Evolutionary conservation across 441 rosid genomes (phyloP), one percentile per base, ranked within the genome.

Genomic region (Syzygium malaccense): DNA sequence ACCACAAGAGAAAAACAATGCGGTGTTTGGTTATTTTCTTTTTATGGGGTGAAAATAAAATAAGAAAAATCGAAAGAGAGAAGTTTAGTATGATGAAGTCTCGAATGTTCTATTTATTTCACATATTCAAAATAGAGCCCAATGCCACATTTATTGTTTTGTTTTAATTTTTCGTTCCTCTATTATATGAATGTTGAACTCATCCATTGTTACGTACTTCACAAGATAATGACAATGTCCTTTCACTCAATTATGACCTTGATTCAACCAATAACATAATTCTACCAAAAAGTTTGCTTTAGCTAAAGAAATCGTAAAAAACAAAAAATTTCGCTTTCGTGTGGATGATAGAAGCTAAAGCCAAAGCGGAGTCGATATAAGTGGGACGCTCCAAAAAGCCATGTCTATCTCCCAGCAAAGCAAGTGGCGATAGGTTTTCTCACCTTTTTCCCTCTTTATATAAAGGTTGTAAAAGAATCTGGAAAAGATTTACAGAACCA

Each of bases 101-200:
- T 60, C 17, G 0, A 60, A 60, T 28, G 7, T 13, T 60, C 28
- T 7, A 60, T 60, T 28, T 60, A 18, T 60, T 28, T 0, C 14
- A 28, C 17, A 1, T 0, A 0, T 60, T 0, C 66, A 5, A 60
- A 60, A 13, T 60, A 17, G 32, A 60, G 66, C 32, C 14, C 28
- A 14, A 12, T 28, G 8, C 6, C 66, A 28, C 28, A 17, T 0
- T 60, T 60, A 45, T 60, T 5, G 32, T 60, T 60, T 60, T 60
- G 32, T 60, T 60, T 60, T 32, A 7, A 60, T 60, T 28, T 60
- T 60, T 60, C 8, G 66, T 30, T 23, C 28, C 60, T 57, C 60
- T 57, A 57, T 57, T 20, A 57, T 57, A 57, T 57, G 60, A 57
- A 57, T 23, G 60, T 57, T 9, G 60, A 57, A 57, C 60, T 57